Base-by-base conservation (phyloP, 2,329 filamentous ascomycete species). In the Lasiodiplodia sp. region DNA sequence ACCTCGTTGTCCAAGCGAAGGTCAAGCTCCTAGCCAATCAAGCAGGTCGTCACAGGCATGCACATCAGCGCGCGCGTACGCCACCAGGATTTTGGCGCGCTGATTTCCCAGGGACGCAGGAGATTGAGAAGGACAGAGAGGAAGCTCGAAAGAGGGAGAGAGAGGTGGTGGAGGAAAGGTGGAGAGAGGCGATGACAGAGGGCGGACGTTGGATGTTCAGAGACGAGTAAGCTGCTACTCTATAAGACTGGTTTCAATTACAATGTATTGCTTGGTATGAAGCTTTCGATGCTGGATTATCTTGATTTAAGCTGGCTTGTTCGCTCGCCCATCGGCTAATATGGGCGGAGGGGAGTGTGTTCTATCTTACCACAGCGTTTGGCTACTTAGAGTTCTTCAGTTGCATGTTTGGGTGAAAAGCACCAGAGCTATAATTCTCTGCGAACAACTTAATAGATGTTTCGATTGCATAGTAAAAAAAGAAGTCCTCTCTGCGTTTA, bases 71-170 rank as follows among this genome's bases (percentile, higher is more conserved):
- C 63, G 86, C 87, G 71, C 84, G 83, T 55, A 93, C 91, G 11
- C 94, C 96, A 14, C 93, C 93, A 1, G 94, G 94, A 0, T 98
- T 93, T 77, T 99, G 96, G 96, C 86, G 92, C 66, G 87, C 91
- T 1, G 95, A 97, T 73, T 97, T 99, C 77, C 94, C 95, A 1
- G 89, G 83, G 31, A 97, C 96, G 1, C 96, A 98, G 77, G 92
- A 97, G 79, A 80, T 90, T 34, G 83, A 87, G 72, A 82, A 84
- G 65, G 88, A 95, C 73, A 87, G 87, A 68, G 85, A 86, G 69
- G 88, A 90, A 75, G 91, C 91, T 0, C 84, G 83, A n/a, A 85
- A 84, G 73, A 81, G 87, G 69, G 90, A 92, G 75, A 86, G 85
- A 72, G 83, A 88, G 62, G 86, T 88, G 68, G 85, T 97, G 1